Percentiles rank a stretch among this genome's conserved stretches.
These are phyloP conservation scores for Candida oleophila DNA, from an alignment of 805 yeast genomes.

Conservation along the genomic window DNA sequence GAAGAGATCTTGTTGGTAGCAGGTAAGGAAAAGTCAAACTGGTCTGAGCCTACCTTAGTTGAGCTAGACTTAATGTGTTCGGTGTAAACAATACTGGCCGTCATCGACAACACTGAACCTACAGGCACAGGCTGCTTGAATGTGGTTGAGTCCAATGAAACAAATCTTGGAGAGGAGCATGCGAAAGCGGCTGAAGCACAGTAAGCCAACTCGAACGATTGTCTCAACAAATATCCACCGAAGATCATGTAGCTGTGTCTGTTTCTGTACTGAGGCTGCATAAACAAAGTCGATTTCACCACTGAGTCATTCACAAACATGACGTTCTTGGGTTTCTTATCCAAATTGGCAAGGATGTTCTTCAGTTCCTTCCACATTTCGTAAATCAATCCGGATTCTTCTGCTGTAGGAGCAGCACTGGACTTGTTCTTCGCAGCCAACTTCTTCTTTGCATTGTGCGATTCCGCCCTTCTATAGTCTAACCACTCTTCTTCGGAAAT, in stretches of 20 bases:
- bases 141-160: constrained; percentile 85
- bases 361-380: constrained; percentile 59
- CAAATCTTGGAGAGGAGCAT: constrained; percentile 81
- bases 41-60: constrained; percentile 22
- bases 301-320: constrained; percentile 70
- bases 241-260: constrained; percentile 92
- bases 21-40: constrained; percentile 52
- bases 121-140: constrained; percentile 96
- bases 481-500: constrained; percentile 73
- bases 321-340: constrained; percentile 48
- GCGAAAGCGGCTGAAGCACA: constrained; percentile 90
- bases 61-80: constrained; percentile 61
- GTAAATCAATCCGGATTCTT: constrained; percentile 74
- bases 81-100: constrained; percentile 82
- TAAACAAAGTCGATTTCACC: constrained; percentile 74
- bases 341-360: constrained; percentile 29
- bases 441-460: constrained; percentile 84
- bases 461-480: constrained; percentile 85
- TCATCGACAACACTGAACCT: constrained; percentile 82
- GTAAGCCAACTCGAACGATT: constrained; percentile 90
- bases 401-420: constrained; percentile 60
- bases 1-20: constrained; percentile 55
- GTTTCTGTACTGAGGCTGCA: constrained; percentile 97
- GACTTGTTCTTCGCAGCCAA: constrained; percentile 65
- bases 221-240: constrained; percentile 92